phyloP scores from a whole-genome alignment of 441 rosid genomes.

The Melastoma candidum region DNA sequence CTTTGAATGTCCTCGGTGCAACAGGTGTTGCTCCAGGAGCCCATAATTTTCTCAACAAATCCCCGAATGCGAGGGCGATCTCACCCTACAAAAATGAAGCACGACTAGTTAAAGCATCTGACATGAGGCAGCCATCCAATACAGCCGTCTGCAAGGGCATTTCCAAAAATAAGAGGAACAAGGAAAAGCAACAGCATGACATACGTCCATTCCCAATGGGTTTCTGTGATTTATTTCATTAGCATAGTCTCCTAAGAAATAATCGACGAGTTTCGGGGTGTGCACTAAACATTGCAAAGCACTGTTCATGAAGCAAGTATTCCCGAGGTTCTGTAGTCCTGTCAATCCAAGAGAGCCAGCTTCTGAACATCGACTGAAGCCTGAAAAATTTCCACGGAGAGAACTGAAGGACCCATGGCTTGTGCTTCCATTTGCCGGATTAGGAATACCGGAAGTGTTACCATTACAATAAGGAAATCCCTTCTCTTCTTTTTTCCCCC shows the following conservation, averaged over 20 bases:
- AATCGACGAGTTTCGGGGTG: slow-evolving; percentile 74
- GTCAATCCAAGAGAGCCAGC: slow-evolving; percentile 69
- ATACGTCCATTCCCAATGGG: slow-evolving; percentile 72
- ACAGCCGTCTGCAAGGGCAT: not conserved
- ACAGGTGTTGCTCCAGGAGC: slow-evolving; percentile 65
- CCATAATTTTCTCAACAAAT: slow-evolving; percentile 66
- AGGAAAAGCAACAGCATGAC: slow-evolving; percentile 11
- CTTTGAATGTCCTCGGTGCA: slow-evolving; percentile 63
- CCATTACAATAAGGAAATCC: slow-evolving; percentile 30
- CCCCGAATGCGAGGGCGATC: slow-evolving; percentile 71
- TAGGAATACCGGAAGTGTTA: slow-evolving; percentile 19
- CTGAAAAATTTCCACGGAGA: slow-evolving; percentile 26
- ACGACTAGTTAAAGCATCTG: slow-evolving; percentile 2
- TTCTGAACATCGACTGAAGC: slow-evolving; percentile 44
- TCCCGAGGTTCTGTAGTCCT: slow-evolving; percentile 78
- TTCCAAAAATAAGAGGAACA: not conserved
- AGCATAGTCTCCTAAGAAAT: slow-evolving; percentile 61
- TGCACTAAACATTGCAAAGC: slow-evolving; percentile 73
- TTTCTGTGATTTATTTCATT: slow-evolving; percentile 63
- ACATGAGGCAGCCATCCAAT: too few relatives aligned
- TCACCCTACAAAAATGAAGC: slow-evolving; percentile 44
- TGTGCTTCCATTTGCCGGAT: slow-evolving; percentile 32
- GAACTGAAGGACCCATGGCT: slow-evolving; percentile 35
- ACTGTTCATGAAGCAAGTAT: slow-evolving; percentile 82
- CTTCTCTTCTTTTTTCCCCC: slow-evolving; percentile 56